Conservation (phyloP, 1,139 yeast genomes). For the Scheffersomyces cryptocercus region DNA sequence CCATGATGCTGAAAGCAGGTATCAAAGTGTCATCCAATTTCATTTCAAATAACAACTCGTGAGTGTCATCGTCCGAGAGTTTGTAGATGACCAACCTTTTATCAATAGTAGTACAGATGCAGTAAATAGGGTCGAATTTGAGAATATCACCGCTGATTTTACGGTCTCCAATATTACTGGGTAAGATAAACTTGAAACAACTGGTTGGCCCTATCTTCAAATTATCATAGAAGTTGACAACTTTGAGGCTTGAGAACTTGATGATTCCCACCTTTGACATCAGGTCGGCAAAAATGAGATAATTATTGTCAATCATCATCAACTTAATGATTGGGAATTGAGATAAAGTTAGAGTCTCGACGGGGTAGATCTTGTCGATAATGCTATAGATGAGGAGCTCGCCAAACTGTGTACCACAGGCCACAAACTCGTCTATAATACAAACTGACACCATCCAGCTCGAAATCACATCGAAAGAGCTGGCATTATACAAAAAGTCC, state of each 20-base stretch:
- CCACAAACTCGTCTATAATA: conserved; percentile 11
- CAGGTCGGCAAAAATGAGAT: conserved; percentile 30
- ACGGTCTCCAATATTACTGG: conserved; percentile 1
- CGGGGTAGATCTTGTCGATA: conserved; percentile 11
- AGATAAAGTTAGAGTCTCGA: conserved; percentile 22
- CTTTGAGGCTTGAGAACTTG: conserved; percentile 18
- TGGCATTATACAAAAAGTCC: conserved; percentile 19
- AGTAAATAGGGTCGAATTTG: conserved; percentile 25
- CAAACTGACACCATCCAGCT: conserved; percentile 25
- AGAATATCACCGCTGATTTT: conserved; percentile 6
- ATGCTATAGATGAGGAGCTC: conserved; percentile 24
- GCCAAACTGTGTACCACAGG: conserved; percentile 41
- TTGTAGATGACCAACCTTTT: conserved; percentile 24
- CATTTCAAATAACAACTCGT: conserved; percentile 11
- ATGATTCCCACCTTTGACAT: conserved; percentile 35
- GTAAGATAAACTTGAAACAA: conserved; percentile 14
- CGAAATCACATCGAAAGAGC: conserved; percentile 19
- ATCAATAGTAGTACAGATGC: conserved; percentile 25
- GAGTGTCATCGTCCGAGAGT: conserved; percentile 21
- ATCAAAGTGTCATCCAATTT: conserved; percentile 8
- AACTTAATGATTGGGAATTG: conserved; percentile 29
- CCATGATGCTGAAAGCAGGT: conserved; percentile 8
- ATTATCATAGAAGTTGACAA: conserved; percentile 20
- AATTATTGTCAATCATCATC: conserved; percentile 17
- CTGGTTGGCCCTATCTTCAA: conserved; percentile 32